phyloP scores from a whole-genome alignment of 768 basidiomycete species.

The Saitozyma sp. region DNA sequence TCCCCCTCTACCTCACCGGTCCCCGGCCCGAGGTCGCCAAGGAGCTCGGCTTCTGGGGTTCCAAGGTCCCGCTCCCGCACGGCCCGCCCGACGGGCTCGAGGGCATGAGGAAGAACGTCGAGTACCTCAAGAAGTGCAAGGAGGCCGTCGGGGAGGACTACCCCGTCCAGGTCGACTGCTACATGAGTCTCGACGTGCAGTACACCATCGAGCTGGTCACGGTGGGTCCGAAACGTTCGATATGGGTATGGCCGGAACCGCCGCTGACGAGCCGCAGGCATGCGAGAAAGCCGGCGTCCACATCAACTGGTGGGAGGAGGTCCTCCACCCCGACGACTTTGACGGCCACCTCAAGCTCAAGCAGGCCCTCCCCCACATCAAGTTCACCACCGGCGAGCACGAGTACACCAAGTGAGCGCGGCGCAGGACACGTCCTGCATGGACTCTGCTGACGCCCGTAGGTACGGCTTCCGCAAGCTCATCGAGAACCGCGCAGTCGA shows the following conservation, averaged over 20 bases:
- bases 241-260: no score
- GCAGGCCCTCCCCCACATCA: slow-evolving; percentile 49
- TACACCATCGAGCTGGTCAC: slow-evolving; percentile 52
- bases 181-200: slow-evolving; percentile 46
- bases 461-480: slow-evolving; percentile 53
- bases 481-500: slow-evolving; percentile 54
- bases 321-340: slow-evolving; percentile 54
- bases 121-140: slow-evolving; percentile 47
- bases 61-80: slow-evolving; percentile 54
- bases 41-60: slow-evolving; percentile 54
- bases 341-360: slow-evolving; percentile 53
- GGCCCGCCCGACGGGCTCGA: slow-evolving; percentile 51
- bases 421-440: not conserved
- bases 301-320: slow-evolving; percentile 56
- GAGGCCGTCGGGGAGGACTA: slow-evolving; percentile 52
- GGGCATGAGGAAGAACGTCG: slow-evolving; percentile 54
- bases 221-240: slow-evolving; percentile 20
- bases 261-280: slow-evolving; percentile 13
- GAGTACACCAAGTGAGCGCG: slow-evolving; percentile 51
- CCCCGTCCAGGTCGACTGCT: slow-evolving; percentile 55
- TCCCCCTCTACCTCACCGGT: slow-evolving; percentile 54
- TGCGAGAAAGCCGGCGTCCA: slow-evolving; percentile 51
- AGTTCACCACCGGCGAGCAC: slow-evolving; percentile 56
- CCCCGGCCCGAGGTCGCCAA: slow-evolving; percentile 51
- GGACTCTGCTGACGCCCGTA: slow-evolving; percentile 5